A percentile compares a stretch with the other conserved stretches of the same genome.
phyloP scores from a whole-genome alignment of 2,329 filamentous ascomycete species.

The Fusarium sambucinum region DNA sequence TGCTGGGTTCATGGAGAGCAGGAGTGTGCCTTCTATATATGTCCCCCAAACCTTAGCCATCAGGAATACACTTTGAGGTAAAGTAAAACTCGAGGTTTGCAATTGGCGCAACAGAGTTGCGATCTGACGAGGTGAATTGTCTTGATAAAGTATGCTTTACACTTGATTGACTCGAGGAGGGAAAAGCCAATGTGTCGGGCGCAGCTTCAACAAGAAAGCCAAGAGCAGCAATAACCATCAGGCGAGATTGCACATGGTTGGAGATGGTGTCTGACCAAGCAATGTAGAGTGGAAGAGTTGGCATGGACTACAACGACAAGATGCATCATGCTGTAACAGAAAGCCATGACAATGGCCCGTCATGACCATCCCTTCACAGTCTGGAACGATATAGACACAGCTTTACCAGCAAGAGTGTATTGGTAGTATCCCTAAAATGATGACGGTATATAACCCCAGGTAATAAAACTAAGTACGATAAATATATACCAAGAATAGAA shows the following conservation, averaged over 20 bases:
- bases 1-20: neutral
- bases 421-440: slow-evolving; percentile 12
- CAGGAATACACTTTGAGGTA: neutral
- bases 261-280: too few relatives aligned
- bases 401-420: neutral
- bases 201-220: neutral
- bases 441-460: slow-evolving; percentile 31
- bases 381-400: neutral
- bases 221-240: neutral
- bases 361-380: too few relatives aligned
- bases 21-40: neutral
- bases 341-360: neutral
- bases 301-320: neutral
- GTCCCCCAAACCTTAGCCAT: neutral
- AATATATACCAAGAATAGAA: slow-evolving; percentile 34
- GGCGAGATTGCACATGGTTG: too few relatives aligned
- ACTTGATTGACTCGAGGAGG: neutral
- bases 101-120: too few relatives aligned
- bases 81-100: too few relatives aligned
- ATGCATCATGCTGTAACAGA: neutral
- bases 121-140: too few relatives aligned
- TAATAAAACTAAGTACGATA: slow-evolving; percentile 32
- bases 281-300: too few relatives aligned
- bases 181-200: too few relatives aligned
- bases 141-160: neutral